Base-by-base conservation (phyloP, 176 grass and related monocot genomes). In the Typha latifolia region DNA sequence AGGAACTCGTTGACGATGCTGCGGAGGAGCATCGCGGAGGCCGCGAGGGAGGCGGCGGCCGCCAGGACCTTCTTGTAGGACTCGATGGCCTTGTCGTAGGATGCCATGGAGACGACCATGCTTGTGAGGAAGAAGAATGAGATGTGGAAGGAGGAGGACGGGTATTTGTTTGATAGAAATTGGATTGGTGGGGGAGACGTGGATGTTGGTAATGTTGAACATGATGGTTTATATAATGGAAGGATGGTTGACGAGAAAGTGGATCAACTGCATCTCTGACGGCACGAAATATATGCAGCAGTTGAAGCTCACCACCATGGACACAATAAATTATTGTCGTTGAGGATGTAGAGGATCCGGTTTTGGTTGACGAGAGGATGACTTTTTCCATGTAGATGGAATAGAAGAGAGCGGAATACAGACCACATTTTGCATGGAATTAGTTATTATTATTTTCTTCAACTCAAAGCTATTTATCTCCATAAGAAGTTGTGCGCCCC, bases 71-170 rank as follows among this genome's bases (percentile, higher is more conserved):
- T 73, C 70, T 84, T 84, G 75, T 78, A 84, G 15, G 65, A 59
- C 65, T 74, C 80, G 27, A 85, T 21, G 50, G 79, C 52, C 57
- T 85, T 85, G 64, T 82, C 72, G 34, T 70, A 59, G 48, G 78
- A 77, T 19, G 74, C 81, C 85, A 88, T 88, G 78, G 67, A 70
- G 53, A 11, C 11, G 1, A 10, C 4, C 53, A 59, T 43, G 37
- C 6, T 6, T 43, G 37, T 10, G 37, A 9, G 37, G 37, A 43
- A 43, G 37, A 43, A 10, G 37, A 10, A 43, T 43, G 37, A 43
- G 37, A 43, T 43, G 37, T 9, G 5, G 37, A 10, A 43, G 18
- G n/a, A 59, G 16, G 18, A 19, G 1, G 53, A 59, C 9, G 53
- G 27, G 27, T 29, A 6, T 11, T 21, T 21, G 3, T 11, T 22